Base-by-base conservation (phyloP, 192 early-diverging fungal species). In the Geranomyces variabilis region DNA sequence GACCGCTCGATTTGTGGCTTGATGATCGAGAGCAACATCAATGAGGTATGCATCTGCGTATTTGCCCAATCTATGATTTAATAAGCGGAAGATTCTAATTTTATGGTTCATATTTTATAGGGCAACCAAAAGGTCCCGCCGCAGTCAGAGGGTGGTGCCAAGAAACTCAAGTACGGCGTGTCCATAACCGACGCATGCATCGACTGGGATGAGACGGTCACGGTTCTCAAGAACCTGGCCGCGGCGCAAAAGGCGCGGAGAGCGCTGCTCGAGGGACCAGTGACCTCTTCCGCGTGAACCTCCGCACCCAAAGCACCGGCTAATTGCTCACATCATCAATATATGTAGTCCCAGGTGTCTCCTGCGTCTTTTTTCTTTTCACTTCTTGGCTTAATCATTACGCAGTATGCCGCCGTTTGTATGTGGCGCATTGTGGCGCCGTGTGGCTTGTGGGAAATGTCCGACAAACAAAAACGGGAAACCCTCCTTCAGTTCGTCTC, bases 161-260 rank as follows among this genome's bases (percentile, higher is more conserved):
- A 77, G 4, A 83, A 29, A 73, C 82, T 98, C 56, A 88, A 86
- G 73, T 96, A 96, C 76, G 96, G 96, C 66, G 86, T 93, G 73
- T 88, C 84, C 65, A 93, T 98, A 77, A 98, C 96, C 2, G 96
- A 98, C 75, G 96, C 94, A 9, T 98, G 96, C 74, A 86, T 98
- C 59, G 79, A 86, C 77, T 97, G 91, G 90, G 88, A 89, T 15
- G 86, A 88, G 44, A 98, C 95, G 14, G 85, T 91, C 41, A 79
- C 77, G 15, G 89, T 95, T 81, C 80, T 98, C 44, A 77, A 87
- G 41, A 77, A 89, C 69, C 86, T 98, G 59, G 91, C 93, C 7
- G 81, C 85, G 43, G 94, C 95, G 4, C 56, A 60, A 30, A 21
- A 21, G 45, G 48, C n/a, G 33, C 31, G 73, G 34, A 71, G 70